Conservation (phyloP, 192 early-diverging fungal species). For the Geosiphon pyriformis region DNA sequence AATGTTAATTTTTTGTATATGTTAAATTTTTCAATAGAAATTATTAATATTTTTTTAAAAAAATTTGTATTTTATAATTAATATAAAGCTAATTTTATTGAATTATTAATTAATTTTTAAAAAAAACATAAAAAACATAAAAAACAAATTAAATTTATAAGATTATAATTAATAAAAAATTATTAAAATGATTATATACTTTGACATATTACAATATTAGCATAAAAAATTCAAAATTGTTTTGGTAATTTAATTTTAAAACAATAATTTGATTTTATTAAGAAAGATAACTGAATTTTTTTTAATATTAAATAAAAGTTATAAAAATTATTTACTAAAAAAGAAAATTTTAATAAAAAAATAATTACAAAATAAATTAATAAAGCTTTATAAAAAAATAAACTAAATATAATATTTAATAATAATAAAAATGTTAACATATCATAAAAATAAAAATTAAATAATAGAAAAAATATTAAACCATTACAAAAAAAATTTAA, state of each 20-base stretch:
- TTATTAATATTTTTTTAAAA: constrained; percentile 20
- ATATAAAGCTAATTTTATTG: constrained; percentile 15
- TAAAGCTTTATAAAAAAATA: constrained; percentile 8
- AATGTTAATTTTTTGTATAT: no score
- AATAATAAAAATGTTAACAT: background rate
- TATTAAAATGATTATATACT: constrained; percentile 1
- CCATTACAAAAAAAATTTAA: constrained; percentile 6
- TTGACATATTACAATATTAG: constrained; percentile 3
- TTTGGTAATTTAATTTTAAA: constrained; percentile 6
- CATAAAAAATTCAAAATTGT: constrained; percentile 4
- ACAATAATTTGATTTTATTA: constrained; percentile 20
- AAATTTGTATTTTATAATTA: constrained; percentile 2
- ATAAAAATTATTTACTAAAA: constrained; percentile 11
- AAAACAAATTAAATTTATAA: constrained; percentile 10
- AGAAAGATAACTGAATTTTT: constrained; percentile 20
- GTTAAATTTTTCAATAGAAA: constrained; percentile 19
- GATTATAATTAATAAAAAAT: constrained; percentile 5
- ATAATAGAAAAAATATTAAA: background rate
- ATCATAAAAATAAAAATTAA: constrained; percentile 5
- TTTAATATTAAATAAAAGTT: constrained; percentile 15
- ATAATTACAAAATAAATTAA: constrained; percentile 15
- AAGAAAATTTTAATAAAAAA: constrained; percentile 15
- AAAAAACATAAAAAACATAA: constrained; percentile 1
- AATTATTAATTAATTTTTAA: constrained; percentile 21
- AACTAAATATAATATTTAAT: background rate